Percentiles rank a stretch among this genome's conserved stretches.
Conservation (phyloP, 768 basidiomycete genomes). For the Psilocybe azurescens region DNA sequence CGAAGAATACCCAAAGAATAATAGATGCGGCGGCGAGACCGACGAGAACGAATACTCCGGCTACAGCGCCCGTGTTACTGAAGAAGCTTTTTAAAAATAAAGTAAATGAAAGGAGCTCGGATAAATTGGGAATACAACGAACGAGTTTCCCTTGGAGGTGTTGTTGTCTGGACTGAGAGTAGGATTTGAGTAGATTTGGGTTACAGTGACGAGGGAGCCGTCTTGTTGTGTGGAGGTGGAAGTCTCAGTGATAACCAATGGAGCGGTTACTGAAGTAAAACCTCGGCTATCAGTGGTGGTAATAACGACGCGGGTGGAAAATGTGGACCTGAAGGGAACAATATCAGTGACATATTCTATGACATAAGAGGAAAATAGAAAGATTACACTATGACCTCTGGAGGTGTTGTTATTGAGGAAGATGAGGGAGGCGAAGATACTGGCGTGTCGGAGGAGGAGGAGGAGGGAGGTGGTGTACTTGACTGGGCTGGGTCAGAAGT, state of each 20-base stretch:
- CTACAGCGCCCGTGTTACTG: slow-evolving; percentile 86
- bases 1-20: slow-evolving; percentile 73
- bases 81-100: slow-evolving; percentile 67
- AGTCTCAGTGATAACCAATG: slow-evolving; percentile 61
- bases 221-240: slow-evolving; percentile 58
- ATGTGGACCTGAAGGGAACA: slow-evolving; percentile 50
- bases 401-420: slow-evolving; percentile 10
- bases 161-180: slow-evolving; percentile 61
- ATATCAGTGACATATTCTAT: slow-evolving; percentile 26
- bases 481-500: slow-evolving; percentile 17
- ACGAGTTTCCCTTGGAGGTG: slow-evolving; percentile 53
- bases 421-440: slow-evolving; percentile 23
- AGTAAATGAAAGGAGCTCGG: no score
- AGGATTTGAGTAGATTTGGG: slow-evolving; percentile 70
- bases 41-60: slow-evolving; percentile 89
- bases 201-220: slow-evolving; percentile 62
- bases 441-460: slow-evolving; percentile 16
- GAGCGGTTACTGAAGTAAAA: slow-evolving; percentile 50
- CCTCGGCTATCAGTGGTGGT: slow-evolving; percentile 67
- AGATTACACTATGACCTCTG: slow-evolving; percentile 1
- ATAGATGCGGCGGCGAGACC: slow-evolving; percentile 79
- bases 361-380: slow-evolving; percentile 11
- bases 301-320: slow-evolving; percentile 56
- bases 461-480: slow-evolving; percentile 20
- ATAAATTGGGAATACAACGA: slow-evolving; percentile 30